Percentiles rank a stretch among this genome's conserved stretches.
Evolutionary conservation across 345 rosid genomes (phyloP).

Genomic region (Populus euphratica): DNA sequence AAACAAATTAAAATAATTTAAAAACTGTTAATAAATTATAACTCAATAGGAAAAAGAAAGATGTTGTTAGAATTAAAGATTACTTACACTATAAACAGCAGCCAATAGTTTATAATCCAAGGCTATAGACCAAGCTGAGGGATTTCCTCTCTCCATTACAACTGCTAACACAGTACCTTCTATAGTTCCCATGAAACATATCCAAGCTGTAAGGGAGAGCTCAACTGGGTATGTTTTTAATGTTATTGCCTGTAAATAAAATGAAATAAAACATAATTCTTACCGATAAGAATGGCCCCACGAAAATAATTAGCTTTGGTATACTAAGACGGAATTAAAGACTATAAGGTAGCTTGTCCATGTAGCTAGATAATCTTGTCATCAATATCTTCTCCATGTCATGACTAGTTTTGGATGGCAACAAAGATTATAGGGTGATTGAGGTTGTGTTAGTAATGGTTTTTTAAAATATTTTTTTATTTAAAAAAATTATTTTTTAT

Average conservation of each 20-base stretch:
- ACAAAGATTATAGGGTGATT: no score
- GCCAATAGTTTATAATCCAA: slow-evolving; percentile 42
- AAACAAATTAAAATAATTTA: neutral
- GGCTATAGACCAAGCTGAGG: slow-evolving; percentile 49
- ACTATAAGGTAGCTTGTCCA: neutral
- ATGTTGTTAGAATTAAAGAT: neutral
- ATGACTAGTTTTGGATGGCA: no score
- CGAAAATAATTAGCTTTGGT: neutral
- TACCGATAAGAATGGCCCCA: neutral
- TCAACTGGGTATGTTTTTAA: slow-evolving; percentile 59
- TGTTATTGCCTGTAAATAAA: slow-evolving; percentile 49
- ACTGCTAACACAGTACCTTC: slow-evolving; percentile 54
- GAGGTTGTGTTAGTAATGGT: no score
- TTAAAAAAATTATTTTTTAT: no score
- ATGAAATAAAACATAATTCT: neutral
- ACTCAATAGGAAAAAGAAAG: neutral
- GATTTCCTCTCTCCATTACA: slow-evolving; percentile 46
- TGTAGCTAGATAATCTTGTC: no score
- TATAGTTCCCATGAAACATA: slow-evolving; percentile 59
- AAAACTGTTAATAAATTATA: neutral
- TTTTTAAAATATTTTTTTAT: no score
- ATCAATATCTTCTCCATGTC: no score
- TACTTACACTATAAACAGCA: slow-evolving; percentile 45
- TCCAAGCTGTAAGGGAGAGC: slow-evolving; percentile 66
- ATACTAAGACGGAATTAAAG: neutral